phyloP scores from a whole-genome alignment of 1,284 basidiomycete genomes.

The Athelia sp. region DNA sequence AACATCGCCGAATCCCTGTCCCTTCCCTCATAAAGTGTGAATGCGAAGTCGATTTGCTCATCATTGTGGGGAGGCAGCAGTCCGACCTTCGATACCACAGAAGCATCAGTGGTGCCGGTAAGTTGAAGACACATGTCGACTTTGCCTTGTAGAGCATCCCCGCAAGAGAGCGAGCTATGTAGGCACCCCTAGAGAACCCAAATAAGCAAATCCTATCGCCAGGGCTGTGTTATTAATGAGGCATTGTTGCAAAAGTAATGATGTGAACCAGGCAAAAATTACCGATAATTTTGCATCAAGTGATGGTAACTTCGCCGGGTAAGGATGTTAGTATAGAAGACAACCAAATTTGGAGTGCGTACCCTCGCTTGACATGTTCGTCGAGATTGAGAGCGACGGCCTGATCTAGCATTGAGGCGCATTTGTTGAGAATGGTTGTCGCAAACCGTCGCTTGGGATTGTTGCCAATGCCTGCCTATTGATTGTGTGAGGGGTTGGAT shows the following conservation, averaged over 20 bases:
- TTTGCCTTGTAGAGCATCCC: neutral
- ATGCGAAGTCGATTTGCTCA: conserved; percentile 68
- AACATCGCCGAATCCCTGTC: conserved; percentile 46
- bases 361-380: conserved; percentile 43
- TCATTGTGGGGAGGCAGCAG: conserved; percentile 36
- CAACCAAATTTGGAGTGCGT: too few relatives aligned
- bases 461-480: too few relatives aligned
- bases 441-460: conserved; percentile 28
- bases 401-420: neutral
- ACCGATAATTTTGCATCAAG: conserved; percentile 53
- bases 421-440: neutral
- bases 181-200: conserved; percentile 51
- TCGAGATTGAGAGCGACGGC: conserved; percentile 39
- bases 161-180: conserved; percentile 32
- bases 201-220: conserved; percentile 43
- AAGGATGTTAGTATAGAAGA: neutral
- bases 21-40: conserved; percentile 52
- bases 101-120: conserved; percentile 1
- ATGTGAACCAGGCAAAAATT: too few relatives aligned
- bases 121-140: neutral
- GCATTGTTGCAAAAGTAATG: too few relatives aligned
- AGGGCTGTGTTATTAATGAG: conserved; percentile 18
- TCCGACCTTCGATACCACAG: conserved; percentile 31
- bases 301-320: conserved; percentile 50
- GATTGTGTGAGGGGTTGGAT: too few relatives aligned